Evolutionary conservation across 768 basidiomycete species (phyloP).

Genomic region (Melanogaster broomeanus): DNA sequence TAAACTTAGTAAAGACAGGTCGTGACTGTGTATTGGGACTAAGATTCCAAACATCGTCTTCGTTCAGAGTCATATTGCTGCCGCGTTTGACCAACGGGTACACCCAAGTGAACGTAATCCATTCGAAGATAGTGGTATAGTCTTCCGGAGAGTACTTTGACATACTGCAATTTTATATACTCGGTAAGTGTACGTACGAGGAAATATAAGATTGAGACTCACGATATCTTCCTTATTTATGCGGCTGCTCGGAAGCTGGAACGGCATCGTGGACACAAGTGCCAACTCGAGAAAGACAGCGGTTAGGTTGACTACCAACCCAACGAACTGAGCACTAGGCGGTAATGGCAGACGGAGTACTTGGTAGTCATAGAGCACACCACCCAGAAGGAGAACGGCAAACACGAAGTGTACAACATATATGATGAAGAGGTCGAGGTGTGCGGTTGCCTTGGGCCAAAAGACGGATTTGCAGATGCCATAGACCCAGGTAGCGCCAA

Average conservation of each 20-base stretch:
- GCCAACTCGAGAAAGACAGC: slow-evolving; percentile 44
- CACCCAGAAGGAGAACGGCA: slow-evolving; percentile 52
- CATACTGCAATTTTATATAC: slow-evolving; percentile 15
- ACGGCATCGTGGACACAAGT: slow-evolving; percentile 61
- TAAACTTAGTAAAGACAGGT: slow-evolving; percentile 57
- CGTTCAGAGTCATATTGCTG: slow-evolving; percentile 55
- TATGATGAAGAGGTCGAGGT: slow-evolving; percentile 62
- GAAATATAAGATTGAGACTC: slow-evolving; percentile 24
- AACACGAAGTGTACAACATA: slow-evolving; percentile 51
- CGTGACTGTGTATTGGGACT: slow-evolving; percentile 69
- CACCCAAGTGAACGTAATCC: slow-evolving; percentile 75
- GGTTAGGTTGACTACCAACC: slow-evolving; percentile 43
- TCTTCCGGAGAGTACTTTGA: slow-evolving; percentile 60
- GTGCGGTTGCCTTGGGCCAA: slow-evolving; percentile 56
- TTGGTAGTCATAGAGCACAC: slow-evolving; percentile 50
- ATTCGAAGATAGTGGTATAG: slow-evolving; percentile 69
- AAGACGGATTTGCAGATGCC: slow-evolving; percentile 56
- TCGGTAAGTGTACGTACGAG: neutral
- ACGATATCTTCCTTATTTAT: slow-evolving; percentile 64
- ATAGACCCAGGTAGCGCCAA: slow-evolving; percentile 67
- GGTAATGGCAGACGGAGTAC: slow-evolving; percentile 48
- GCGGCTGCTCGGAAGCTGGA: slow-evolving; percentile 58
- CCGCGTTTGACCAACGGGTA: slow-evolving; percentile 60
- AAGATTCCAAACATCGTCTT: slow-evolving; percentile 71
- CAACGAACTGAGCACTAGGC: slow-evolving; percentile 21